Base-by-base conservation (phyloP, 441 rosid genomes). In the Eutrema salsugineum region DNA sequence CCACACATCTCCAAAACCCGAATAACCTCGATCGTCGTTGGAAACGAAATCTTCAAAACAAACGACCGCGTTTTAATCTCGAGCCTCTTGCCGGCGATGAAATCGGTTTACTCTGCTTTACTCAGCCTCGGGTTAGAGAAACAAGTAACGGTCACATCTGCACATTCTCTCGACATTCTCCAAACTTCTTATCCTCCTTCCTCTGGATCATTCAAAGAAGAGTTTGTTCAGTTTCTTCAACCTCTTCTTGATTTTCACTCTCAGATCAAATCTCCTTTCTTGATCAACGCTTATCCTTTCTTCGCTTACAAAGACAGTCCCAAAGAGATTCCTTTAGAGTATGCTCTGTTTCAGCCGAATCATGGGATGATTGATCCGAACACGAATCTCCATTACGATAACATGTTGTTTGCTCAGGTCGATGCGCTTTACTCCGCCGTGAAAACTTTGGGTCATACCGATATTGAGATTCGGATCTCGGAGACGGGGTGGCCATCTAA, bases 401-500 rank as follows among this genome's bases (percentile, higher is more conserved):
- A 92, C 64, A 92, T 92, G 98, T 58, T 92, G 82, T 92, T 79
- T 53, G 98, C 98, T 62, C 98, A 92, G 72, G 64, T 92, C 20
- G 98, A 92, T 55, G 97, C 97, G 24, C 87, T 90, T 43, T 90
- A 88, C 53, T 71, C 87, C 0, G 97, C 97, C 1, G 88, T 92
- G 20, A 82, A 81, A 57, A 80, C 89, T 2, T 43, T 88, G 85
- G 98, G 98, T 2, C 85, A 87, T 54, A 76, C 82, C 0, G 85
- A 86, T 54, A 49, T 90, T 11, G 83, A 80, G 61, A 91, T 90
- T 0, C 67, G 74, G 81, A 62, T 92, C 15, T 90, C 98, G 2
- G 98, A 92, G 77, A 92, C 98, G 2, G 96, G 98, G 0, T 92
- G 98, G 98, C 98, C 98, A 0, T 92, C 98, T 0, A 85, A 79